Evolutionary conservation across 176 grass and related monocot species (phyloP).

Genomic region (Pontederia paniculata): DNA sequence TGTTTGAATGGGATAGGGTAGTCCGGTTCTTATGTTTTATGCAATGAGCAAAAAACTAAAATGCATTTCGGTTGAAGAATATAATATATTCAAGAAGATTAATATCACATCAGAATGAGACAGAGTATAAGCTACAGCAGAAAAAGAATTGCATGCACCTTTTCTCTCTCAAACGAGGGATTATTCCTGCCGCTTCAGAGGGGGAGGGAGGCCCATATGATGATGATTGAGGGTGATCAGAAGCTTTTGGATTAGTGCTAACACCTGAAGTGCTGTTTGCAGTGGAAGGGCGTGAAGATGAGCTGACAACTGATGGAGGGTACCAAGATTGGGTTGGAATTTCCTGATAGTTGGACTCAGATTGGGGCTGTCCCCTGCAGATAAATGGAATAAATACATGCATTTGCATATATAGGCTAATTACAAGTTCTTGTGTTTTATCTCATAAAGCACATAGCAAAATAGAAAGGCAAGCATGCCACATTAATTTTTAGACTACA

Average conservation of each 20-base stretch:
- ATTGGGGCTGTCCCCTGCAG: constrained; percentile 35
- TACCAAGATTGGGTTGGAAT: constrained; percentile 67
- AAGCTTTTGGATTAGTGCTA: constrained; percentile 45
- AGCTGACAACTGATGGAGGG: constrained; percentile 47
- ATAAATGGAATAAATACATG: neutral
- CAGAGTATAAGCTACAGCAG: neutral
- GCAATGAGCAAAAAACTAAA: no score
- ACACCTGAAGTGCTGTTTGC: constrained; percentile 33
- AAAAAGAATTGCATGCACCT: constrained; percentile 28
- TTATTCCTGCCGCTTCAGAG: constrained; percentile 75
- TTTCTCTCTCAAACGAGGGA: constrained; percentile 73
- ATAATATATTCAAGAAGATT: neutral
- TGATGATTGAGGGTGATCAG: constrained; percentile 40
- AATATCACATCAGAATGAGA: neutral
- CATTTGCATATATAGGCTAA: no score
- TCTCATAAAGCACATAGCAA: no score
- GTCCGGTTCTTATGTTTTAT: no score
- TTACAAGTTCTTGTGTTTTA: no score
- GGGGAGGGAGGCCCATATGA: constrained; percentile 59
- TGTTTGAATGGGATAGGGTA: no score
- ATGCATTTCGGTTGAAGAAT: no score
- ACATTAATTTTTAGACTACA: no score
- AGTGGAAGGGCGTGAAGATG: constrained; percentile 50
- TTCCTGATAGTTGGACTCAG: constrained; percentile 54
- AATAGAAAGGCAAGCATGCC: no score